Base-by-base conservation (phyloP, 164 flowering plant species). In the Piper betle region DNA sequence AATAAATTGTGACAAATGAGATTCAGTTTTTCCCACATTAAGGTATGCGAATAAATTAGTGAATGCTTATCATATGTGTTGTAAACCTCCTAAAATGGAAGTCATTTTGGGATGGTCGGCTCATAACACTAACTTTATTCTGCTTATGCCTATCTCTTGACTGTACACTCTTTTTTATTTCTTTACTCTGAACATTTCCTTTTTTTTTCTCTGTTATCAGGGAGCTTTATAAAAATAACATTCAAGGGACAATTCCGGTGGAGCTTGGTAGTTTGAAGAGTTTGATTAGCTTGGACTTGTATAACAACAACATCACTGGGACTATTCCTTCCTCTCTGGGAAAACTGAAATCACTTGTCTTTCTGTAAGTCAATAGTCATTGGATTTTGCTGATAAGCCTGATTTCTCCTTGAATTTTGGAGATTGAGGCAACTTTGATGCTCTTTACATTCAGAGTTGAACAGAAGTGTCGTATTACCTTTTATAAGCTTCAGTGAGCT, bases 201-300 rank as follows among this genome's bases (percentile, higher is more conserved):
- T 52, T 39, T 52, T 37, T 19, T 13, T 19, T 18, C 6, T 53
- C 43, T n/a, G 38, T 50, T 2, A 10, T 50, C 74, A 91, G 97
- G 74, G 97, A 91, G 73, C 85, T 91, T 5, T 88, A 84, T 80
- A 81, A 76, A 71, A 91, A 91, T 79, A 86, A 82, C 66, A 82
- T 91, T 61, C 80, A 80, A 71, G 97, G 97, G 54, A 67, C 72
- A 9, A 81, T 91, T 46, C 97, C 97, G 12, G 57, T 55, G 19
- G 97, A 91, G 76, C 77, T 88, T 62, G 93, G 91, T 15, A 83
- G 78, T 55, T 64, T 91, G 80, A 86, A 83, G 83, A 91, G 70
- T 73, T 78, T 91, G 25, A 79, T 83, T 55, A 86, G 96, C 78
- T 77, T 91, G 81, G 97, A 91, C 69, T 68, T 91, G 59, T 91